A percentile compares a stretch with the other conserved stretches of the same genome.
These are phyloP conservation scores for Aureobasidium sp. DNA, from an alignment of 2,329 filamentous ascomycete species.

Conservation along the genomic window DNA sequence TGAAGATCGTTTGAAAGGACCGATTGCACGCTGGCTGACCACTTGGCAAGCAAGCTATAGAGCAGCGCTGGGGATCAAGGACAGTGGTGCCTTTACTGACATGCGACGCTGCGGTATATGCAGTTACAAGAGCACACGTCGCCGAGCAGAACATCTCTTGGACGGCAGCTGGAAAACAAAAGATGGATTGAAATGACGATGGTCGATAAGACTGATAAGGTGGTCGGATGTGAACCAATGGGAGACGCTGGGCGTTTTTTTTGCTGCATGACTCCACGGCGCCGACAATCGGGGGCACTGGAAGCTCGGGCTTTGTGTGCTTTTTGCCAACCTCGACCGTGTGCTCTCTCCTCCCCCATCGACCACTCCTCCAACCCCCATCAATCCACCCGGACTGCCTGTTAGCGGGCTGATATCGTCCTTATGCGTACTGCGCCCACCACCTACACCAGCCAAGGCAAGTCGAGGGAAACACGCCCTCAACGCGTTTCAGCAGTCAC, in stretches of 20 bases:
- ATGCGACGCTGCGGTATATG: not conserved
- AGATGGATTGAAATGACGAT: not conserved
- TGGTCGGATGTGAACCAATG: not conserved
- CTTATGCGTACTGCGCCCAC: slow-evolving; percentile 45
- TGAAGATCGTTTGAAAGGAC: not conserved
- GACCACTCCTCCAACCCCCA: not conserved
- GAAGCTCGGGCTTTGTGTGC: not conserved
- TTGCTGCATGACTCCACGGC: not conserved
- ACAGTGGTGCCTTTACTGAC: not conserved
- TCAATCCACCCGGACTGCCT: slow-evolving; percentile 14
- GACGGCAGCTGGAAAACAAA: not conserved
- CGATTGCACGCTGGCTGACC: not conserved
- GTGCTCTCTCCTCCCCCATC: not conserved
- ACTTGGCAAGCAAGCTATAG: not conserved
- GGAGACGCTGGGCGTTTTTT: not conserved
- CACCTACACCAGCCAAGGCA: slow-evolving; percentile 49
- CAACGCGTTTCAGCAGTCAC: slow-evolving; percentile 16
- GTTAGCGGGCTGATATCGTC: slow-evolving; percentile 15
- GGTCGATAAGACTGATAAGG: slow-evolving; percentile 1
- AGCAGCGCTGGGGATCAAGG: not conserved
- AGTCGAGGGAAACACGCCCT: not conserved
- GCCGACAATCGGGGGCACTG: not conserved
- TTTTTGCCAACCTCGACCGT: not conserved
- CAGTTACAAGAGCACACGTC: not conserved
- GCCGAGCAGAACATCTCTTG: not conserved